These are phyloP conservation scores for Juncus effusus DNA, from an alignment of 176 grass and related monocot species.

Conservation along the genomic window DNA sequence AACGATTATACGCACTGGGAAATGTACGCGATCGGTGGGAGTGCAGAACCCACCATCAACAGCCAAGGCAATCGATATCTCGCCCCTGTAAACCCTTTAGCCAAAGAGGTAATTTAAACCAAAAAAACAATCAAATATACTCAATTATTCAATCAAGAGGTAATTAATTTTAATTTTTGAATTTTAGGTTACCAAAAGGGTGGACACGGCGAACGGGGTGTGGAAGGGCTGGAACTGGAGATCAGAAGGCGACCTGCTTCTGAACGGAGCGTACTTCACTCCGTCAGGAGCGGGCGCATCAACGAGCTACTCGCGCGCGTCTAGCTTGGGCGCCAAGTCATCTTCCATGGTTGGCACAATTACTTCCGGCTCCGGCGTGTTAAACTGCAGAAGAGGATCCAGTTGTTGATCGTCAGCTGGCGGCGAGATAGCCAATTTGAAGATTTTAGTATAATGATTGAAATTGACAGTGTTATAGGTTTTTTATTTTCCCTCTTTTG, in stretches of 20 bases:
- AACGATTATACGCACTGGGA: conserved; percentile 51
- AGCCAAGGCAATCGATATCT: conserved; percentile 48
- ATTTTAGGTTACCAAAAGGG: conserved; percentile 69
- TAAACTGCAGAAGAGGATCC: conserved; percentile 42
- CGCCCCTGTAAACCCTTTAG: conserved; percentile 28
- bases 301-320: conserved; percentile 70
- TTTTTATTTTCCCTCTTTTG: conserved; percentile 29
- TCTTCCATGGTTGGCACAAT: conserved; percentile 78
- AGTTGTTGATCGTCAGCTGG: conserved; percentile 37
- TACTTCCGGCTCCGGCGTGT: conserved; percentile 45
- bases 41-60: conserved; percentile 42
- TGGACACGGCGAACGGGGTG: conserved; percentile 29
- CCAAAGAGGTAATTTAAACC: conserved; percentile 35
- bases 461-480: conserved; percentile 43
- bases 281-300: conserved; percentile 64
- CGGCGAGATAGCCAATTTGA: conserved; percentile 35
- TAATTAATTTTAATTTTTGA: too few species aligned
- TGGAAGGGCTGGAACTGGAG: conserved; percentile 95
- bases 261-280: conserved; percentile 81
- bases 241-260: conserved; percentile 69
- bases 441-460: conserved; percentile 46
- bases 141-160: neutral
- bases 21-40: conserved; percentile 47
- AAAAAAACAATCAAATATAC: neutral
- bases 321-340: conserved; percentile 81